These are phyloP conservation scores for Aspergillus mulundensis DNA, from an alignment of 495 filamentous ascomycete genomes.

Conservation along the genomic window DNA sequence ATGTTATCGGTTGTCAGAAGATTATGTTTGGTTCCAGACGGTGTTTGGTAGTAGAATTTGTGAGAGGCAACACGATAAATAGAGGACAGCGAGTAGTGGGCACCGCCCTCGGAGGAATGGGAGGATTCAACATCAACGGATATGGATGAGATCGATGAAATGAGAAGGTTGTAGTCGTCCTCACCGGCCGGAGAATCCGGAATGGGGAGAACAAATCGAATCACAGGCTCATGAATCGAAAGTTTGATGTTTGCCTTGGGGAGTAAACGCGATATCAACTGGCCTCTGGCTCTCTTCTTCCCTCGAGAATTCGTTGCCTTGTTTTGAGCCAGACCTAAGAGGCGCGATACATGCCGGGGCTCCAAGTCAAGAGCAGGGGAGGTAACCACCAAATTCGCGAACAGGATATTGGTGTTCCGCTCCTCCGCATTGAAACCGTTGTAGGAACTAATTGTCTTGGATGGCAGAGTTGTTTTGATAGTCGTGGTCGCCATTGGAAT, in stretches of 20 bases:
- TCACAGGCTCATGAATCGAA: constrained; percentile 91
- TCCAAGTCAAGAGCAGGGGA: constrained; percentile 95
- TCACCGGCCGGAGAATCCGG: constrained; percentile 53
- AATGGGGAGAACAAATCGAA: constrained; percentile 80
- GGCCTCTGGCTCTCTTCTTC: constrained; percentile 50
- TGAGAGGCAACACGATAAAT: constrained; percentile 81
- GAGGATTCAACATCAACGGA: constrained; percentile 91
- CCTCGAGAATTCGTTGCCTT: constrained; percentile 48
- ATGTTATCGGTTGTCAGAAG: constrained; percentile 79
- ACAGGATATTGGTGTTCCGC: constrained; percentile 92
- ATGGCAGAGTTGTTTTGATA: constrained; percentile 88
- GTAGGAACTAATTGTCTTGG: constrained; percentile 82
- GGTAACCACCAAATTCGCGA: constrained; percentile 91
- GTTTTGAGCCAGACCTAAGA: constrained; percentile 67
- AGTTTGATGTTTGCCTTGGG: constrained; percentile 95
- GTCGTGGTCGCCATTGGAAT: constrained; percentile 98
- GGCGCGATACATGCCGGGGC: constrained; percentile 82
- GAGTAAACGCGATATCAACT: constrained; percentile 81
- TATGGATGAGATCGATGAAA: constrained; percentile 88
- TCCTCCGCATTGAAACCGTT: constrained; percentile 73
- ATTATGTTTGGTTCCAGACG: constrained; percentile 73
- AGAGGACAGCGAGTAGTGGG: constrained; percentile 80
- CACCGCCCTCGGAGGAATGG: constrained; percentile 78
- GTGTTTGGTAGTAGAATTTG: constrained; percentile 92
- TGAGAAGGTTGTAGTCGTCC: constrained; percentile 86